phyloP scores from a whole-genome alignment of 2,329 filamentous ascomycete species.

The Ophidiomyces ophidiicola region DNA sequence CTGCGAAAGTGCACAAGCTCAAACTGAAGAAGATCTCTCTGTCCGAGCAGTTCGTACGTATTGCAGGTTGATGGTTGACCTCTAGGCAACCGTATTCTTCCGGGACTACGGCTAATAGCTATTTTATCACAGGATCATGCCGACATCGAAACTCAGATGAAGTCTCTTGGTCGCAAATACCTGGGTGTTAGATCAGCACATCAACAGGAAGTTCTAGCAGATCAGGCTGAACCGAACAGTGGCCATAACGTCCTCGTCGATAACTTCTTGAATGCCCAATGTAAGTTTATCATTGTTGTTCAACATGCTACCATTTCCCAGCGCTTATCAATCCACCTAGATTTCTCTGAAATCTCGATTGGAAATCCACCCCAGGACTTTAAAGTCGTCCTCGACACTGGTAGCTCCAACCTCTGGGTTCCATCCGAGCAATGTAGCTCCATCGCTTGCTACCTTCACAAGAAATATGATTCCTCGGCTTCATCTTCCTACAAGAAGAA shows the following conservation, averaged over 20 bases:
- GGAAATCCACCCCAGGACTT: constrained; percentile 87
- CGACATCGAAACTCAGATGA: constrained; percentile 69
- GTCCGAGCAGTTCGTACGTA: constrained; percentile 75
- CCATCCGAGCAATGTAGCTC: constrained; percentile 80
- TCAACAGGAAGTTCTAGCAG: constrained; percentile 66
- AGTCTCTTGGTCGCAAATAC: constrained; percentile 88
- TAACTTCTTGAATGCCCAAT: constrained; percentile 98
- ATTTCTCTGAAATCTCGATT: constrained; percentile 93
- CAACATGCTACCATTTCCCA: too few relatives aligned
- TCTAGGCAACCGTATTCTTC: background rate
- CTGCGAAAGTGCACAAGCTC: constrained; percentile 85
- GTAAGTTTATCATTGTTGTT: constrained; percentile 44
- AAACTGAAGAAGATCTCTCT: constrained; percentile 95
- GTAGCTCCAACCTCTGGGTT: constrained; percentile 98
- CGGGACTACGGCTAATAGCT: background rate
- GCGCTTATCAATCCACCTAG: constrained; percentile 37
- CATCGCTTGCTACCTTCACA: constrained; percentile 96
- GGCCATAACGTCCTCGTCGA: constrained; percentile 74
- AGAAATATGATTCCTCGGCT: constrained; percentile 81
- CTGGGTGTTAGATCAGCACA: constrained; percentile 66
- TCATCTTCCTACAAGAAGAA: constrained; percentile 93
- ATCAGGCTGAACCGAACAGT: constrained; percentile 53
- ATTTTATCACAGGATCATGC: constrained; percentile 49
- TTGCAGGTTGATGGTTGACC: background rate
- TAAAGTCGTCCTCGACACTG: constrained; percentile 97